These are phyloP conservation scores for Coemansia sp. DNA, from an alignment of 371 early-diverging fungal species.

Conservation along the genomic window DNA sequence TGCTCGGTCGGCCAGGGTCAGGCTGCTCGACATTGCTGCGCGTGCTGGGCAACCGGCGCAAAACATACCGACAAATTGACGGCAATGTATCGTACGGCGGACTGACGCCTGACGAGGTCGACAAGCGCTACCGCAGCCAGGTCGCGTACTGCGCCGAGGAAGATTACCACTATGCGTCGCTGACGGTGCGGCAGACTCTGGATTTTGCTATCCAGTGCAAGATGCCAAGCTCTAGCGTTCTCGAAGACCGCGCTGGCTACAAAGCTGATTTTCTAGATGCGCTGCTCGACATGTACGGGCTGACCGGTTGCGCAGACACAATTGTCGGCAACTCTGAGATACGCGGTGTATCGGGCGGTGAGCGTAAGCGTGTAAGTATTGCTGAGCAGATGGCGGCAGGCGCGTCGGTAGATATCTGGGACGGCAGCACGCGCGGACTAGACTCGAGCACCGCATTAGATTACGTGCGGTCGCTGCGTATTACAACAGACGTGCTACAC, in stretches of 20 bases:
- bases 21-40: slow-evolving; percentile 70
- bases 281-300: slow-evolving; percentile 55
- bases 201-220: slow-evolving; percentile 65
- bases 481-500: slow-evolving; percentile 59
- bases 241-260: slow-evolving; percentile 39
- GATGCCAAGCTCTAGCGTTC: slow-evolving; percentile 62
- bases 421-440: slow-evolving; percentile 86
- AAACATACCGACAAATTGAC: slow-evolving; percentile 57
- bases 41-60: slow-evolving; percentile 64
- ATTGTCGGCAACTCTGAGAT: slow-evolving; percentile 67
- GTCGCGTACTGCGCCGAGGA: slow-evolving; percentile 70
- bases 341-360: slow-evolving; percentile 70
- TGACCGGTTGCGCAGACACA: slow-evolving; percentile 57
- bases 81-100: slow-evolving; percentile 64
- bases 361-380: slow-evolving; percentile 83
- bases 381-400: slow-evolving; percentile 82
- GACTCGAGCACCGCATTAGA: slow-evolving; percentile 81
- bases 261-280: slow-evolving; percentile 54
- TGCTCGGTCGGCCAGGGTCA: slow-evolving; percentile 70
- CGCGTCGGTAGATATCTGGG: slow-evolving; percentile 76
- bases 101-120: slow-evolving; percentile 57
- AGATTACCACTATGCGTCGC: slow-evolving; percentile 68
- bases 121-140: slow-evolving; percentile 58
- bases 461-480: slow-evolving; percentile 55
- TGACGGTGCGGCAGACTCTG: slow-evolving; percentile 69